These are phyloP conservation scores for Suillus decipiens DNA, from an alignment of 768 basidiomycete genomes.

Conservation along the genomic window DNA sequence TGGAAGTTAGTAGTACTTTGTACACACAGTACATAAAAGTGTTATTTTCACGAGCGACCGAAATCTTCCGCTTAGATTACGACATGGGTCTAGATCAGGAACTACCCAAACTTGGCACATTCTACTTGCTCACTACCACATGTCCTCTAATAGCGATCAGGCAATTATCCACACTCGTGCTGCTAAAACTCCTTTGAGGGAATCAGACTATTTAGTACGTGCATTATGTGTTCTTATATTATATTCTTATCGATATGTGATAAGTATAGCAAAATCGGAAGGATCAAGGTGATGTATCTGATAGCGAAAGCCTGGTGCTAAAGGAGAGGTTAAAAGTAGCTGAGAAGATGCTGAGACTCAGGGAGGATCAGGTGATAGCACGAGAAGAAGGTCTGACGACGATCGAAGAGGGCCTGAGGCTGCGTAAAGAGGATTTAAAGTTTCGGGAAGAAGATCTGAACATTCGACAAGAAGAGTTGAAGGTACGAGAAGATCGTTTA, in stretches of 20 bases:
- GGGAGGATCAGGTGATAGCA: constrained; percentile 1
- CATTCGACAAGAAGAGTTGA: constrained; percentile 4
- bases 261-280: not conserved
- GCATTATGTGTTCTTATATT: not conserved
- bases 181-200: not conserved
- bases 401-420: constrained; percentile 4
- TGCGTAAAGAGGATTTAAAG: constrained; percentile 7
- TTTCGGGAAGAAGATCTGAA: constrained; percentile 5
- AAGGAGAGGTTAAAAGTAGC: constrained; percentile 5
- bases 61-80: constrained; percentile 1
- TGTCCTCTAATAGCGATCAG: not conserved
- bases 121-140: not conserved
- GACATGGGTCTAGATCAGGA: not conserved
- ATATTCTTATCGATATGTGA: not conserved
- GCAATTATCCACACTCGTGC: not conserved
- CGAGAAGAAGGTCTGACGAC: constrained; percentile 5
- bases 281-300: constrained; percentile 3
- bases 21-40: not conserved
- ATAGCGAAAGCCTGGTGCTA: not conserved
- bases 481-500: constrained; percentile 6
- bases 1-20: not conserved
- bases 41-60: not conserved
- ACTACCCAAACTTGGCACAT: not conserved
- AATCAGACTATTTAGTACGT: not conserved
- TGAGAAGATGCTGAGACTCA: not conserved